Evolutionary conservation across 192 early-diverging fungal species (phyloP), one percentile per base, ranked within the genome.

Genomic region (Coemansia furcata): DNA sequence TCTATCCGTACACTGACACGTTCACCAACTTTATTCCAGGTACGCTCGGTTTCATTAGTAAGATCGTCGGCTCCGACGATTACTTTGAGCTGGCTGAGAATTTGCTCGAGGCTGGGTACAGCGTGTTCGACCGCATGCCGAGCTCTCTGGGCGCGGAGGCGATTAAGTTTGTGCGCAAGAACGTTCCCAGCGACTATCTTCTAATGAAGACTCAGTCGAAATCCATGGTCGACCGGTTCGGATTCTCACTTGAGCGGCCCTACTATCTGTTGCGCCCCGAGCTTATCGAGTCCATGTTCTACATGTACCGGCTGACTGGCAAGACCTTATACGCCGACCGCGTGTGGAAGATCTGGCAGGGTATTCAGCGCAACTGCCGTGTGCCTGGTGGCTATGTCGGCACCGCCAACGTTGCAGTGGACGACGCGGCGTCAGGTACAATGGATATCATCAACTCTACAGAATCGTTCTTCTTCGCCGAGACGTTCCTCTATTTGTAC

Each of bases 401-500:
- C 67, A 82, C 90, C 47, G 71, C 67, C 12, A 58, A 82, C 19
- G 79, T 82, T 1, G 44, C 79, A 0, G 68, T 66, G 3, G 79
- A 82, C 29, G 71, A 71, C 2, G 63, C 71, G 11, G 55, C 40
- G 5, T 67, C 74, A 4, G 79, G 79, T 36, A 37, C 69, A 1
- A 63, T 57, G n/a, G 69, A 82, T 62, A 71, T 40, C 3, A 46
- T 77, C 14, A 71, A 77, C 30, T 82, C 79, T 6, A 77, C 74
- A 33, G 84, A 85, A 57, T 90, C 89, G 50, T 98, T 94, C 83
- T 94, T 96, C 74, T 86, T 92, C 60, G 95, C 92, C 6, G 96
- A 98, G 73, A 96, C 95, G 15, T 85, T 98, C 68, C 93, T 94
- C 73, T 98, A 98, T 72, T 76, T 94, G 23, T 98, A 93, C 73